Percentiles rank a stretch among this genome's conserved stretches.
phyloP scores from a whole-genome alignment of 2,329 filamentous ascomycete genomes.

The Dryadomyces sulphureus region DNA sequence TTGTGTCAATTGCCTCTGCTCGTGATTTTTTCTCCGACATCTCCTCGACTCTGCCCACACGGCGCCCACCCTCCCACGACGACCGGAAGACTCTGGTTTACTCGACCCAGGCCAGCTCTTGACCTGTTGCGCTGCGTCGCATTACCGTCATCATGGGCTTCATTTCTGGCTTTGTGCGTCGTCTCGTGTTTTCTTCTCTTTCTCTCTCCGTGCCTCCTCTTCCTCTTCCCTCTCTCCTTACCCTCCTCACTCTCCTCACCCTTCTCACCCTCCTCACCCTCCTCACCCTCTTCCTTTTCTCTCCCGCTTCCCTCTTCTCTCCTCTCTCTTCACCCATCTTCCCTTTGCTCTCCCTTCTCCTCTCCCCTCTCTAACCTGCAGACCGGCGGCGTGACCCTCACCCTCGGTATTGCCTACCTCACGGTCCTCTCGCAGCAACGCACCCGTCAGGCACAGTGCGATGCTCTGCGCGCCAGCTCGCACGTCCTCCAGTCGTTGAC shows the following conservation, averaged over 20 bases:
- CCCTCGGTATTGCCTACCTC: constrained; percentile 58
- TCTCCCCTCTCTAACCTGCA: constrained; percentile 19
- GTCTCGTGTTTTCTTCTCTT: background rate
- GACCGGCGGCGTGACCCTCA: constrained; percentile 64
- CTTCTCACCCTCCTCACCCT: too few species aligned
- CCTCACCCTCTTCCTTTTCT: too few species aligned
- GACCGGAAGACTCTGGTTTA: background rate
- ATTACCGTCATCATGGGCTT: constrained; percentile 44
- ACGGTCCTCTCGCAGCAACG: constrained; percentile 55
- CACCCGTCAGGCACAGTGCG: constrained; percentile 45
- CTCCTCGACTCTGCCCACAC: background rate
- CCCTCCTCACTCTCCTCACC: too few species aligned
- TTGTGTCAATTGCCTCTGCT: background rate
- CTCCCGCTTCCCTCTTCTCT: too few species aligned
- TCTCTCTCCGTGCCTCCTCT: too few species aligned
- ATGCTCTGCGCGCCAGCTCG: constrained; percentile 41
- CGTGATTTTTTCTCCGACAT: background rate
- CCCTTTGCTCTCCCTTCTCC: background rate
- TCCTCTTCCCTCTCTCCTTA: too few species aligned
- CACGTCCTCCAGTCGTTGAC: constrained; percentile 37
- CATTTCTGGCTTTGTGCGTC: constrained; percentile 55
- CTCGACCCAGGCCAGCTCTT: background rate
- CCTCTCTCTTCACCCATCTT: too few species aligned
- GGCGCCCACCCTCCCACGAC: background rate
- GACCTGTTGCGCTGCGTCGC: background rate